Conservation (phyloP, 345 rosid genomes). For the Moricandia arvensis region DNA sequence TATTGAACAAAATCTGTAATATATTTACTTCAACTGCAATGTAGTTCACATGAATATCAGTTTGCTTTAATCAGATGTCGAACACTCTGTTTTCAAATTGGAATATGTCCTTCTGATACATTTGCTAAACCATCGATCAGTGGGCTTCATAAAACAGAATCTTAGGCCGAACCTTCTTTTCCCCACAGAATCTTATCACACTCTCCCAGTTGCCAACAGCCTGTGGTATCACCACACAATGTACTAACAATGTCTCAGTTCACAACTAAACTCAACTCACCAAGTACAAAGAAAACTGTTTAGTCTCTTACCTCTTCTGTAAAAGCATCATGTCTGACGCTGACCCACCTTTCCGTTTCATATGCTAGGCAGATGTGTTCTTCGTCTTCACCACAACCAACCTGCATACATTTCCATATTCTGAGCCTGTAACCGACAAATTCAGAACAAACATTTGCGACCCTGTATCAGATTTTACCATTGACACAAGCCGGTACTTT, state of each 20-base stretch:
- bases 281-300: not conserved
- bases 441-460: not conserved
- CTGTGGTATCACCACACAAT: constrained; percentile 18
- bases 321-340: not conserved
- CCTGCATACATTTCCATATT: constrained; percentile 12
- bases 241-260: not conserved
- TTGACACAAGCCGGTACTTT: not conserved
- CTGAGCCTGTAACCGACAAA: not conserved
- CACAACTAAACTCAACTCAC: not conserved
- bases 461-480: not conserved
- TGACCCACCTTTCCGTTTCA: constrained; percentile 13
- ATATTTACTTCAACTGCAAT: too few species aligned
- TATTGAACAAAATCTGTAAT: too few species aligned
- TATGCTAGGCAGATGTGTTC: constrained; percentile 22
- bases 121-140: not conserved
- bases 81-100: not conserved
- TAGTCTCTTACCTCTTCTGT: constrained; percentile 15
- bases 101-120: not conserved
- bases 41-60: not conserved
- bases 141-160: constrained; percentile 22
- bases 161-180: constrained; percentile 22
- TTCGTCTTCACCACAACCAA: constrained; percentile 17
- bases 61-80: not conserved
- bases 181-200: constrained; percentile 16
- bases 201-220: constrained; percentile 16